Evolutionary conservation across 2,329 filamentous ascomycete species (phyloP), one percentile per base, ranked within the genome.

Genomic region (Curvularia spicifera): DNA sequence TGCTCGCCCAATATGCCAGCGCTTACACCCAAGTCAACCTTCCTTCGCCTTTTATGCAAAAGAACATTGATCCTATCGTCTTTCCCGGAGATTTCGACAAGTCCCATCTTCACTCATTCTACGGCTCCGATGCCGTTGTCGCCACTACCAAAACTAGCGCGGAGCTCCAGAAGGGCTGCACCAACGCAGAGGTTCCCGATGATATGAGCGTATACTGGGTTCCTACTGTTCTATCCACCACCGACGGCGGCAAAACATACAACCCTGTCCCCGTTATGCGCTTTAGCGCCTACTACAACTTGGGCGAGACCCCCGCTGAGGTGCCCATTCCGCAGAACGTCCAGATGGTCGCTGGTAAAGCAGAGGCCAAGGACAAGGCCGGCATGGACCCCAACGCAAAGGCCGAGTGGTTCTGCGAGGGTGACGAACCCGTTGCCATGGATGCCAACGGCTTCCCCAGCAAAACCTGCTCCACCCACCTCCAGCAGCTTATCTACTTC

Each of bases 201-300:
- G 81, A 83, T 56, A 68, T 81, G 1, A 81, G 78, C 0, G 70
- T 76, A 4, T 82, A 83, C 73, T 83, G 78, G 80, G 72, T 77
- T 0, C 80, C 80, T 0, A 82, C 80, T 0, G 71, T 81, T 15
- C 73, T 78, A 1, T 77, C 75, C 63, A 76, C 74, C 37, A 64
- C 74, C 22, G 71, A 73, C 35, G 66, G 70, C 42, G 67, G 71
- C 46, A 76, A 71, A 35, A 77, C 65, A 7, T 71, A 76, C 75
- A 12, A 74, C 64, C 52, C 68, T 70, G 47, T 71, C 0, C 70
- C 69, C 13, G 61, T 74, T 31, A 66, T 61, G 53, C 76, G 78
- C 51, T 83, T 83, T 73, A 78, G 72, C 37, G 78, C 80, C 18
- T 83, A 82, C 71, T 83, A 83, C 70, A 79, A 77, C 31, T 72